Base-by-base conservation (phyloP, 169 alveolate species). In the Cystoisospora suis region DNA sequence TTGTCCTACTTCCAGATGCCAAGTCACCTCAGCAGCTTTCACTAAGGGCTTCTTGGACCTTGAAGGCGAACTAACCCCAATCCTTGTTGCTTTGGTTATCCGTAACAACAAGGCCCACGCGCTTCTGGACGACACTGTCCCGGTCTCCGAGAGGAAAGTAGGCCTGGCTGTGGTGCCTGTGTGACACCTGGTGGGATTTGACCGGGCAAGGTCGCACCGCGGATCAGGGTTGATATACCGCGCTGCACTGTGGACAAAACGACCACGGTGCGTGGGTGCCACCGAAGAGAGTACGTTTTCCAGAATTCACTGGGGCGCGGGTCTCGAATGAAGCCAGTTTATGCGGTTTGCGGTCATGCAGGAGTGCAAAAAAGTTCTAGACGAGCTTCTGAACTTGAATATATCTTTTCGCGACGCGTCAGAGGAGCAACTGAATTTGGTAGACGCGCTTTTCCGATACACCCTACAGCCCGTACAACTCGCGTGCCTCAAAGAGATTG, bases 21-120 rank as follows among this genome's bases (percentile, higher is more conserved):
- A 98, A 83, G 97, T 98, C 65, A 98, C 99, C 2, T 98, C 99
- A 5, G 99, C 99, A 3, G 99, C 99, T 27, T 99, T 99, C 94
- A 96, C 99, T 45, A 98, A 98, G 94, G 99, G 99, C 15, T 96
- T 98, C 49, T 93, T 99, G 44, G 99, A 97, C 90, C 95, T 98
- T 29, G 99, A 98, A 91, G 99, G 99, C 0, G 99, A 98, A 29
- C 94, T 98, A 69, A 98, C 99, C 1, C 99, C 99, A 29, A 98
- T 99, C 3, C 95, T 98, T 87, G 99, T 97, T 27, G 97, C 98
- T 27, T 95, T 98, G 98, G 99, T 98, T 47, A 94, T 94, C n/a
- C 88, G 94, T 23, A 91, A 94, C 90, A 53, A 91, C 81, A 92
- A 89, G 85, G 96, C 95, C 27, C 94, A 86, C 49, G 56, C 81